Evolutionary conservation across 176 grass and related monocot genomes (phyloP), one percentile per base, ranked within the genome.

Genomic region (Musa acuminata): DNA sequence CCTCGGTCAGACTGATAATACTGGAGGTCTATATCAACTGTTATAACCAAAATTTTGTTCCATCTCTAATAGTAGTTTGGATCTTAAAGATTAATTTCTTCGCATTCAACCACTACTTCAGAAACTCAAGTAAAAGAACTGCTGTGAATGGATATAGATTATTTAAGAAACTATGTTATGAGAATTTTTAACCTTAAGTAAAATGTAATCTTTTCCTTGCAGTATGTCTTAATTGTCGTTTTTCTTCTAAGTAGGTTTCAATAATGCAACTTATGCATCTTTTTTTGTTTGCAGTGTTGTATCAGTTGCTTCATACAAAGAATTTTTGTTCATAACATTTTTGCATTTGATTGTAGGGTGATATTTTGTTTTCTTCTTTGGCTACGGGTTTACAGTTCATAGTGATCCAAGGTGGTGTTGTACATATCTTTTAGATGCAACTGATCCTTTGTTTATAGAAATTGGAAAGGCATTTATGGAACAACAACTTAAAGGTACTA

Each of bases 381-480:
- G 22, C 49, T 48, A 57, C 85, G 88, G 89, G 89, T 92, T 88
- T 79, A 88, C 89, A 69, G 83, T 92, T 74, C 83, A 92, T 67
- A 88, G 83, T 69, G 85, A 92, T 80, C 85, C 86, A 81, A 78
- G 72, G 62, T 92, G 89, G 85, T 92, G 89, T 68, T 92, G 89
- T 77, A 92, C 89, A 66, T 88, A 83, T 82, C 89, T 92, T 83
- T 84, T 92, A 74, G 85, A 92, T 92, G 89, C 89, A 81, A 88
- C 89, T 1, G 89, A 91, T 85, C 85, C 83, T 50, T 85, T 91
- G 67, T 91, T 85, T 76, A 19, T 91, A 66, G 85, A 88, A 81
- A 91, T 91, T 50, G 89, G 89, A 22, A 91, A 83, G 76, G 54
- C 66, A 19, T 91, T 91, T 85, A 88, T 91, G 72, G 78, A 91